These are phyloP conservation scores for Eucalyptus paniculata DNA, from an alignment of 345 rosid genomes.

Conservation along the genomic window DNA sequence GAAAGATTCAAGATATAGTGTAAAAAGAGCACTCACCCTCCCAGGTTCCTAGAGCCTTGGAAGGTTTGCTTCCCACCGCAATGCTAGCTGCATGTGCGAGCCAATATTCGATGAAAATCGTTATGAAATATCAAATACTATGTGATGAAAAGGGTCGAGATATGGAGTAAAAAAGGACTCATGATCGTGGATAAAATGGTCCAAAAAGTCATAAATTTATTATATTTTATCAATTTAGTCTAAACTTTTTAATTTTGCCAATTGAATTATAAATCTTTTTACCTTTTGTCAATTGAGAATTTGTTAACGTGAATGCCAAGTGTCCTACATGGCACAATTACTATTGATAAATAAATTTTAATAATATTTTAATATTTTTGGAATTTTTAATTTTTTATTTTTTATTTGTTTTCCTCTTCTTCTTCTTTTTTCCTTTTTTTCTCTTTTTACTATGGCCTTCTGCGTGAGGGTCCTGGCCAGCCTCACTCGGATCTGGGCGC, in stretches of 20 bases:
- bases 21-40: neutral
- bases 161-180: neutral
- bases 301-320: rapidly evolving
- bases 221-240: rapidly evolving
- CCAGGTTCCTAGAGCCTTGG: too few species aligned
- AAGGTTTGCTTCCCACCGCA: rapidly evolving
- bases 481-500: too few species aligned
- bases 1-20: neutral
- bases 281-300: too few species aligned
- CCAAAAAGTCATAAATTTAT: too few species aligned
- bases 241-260: rapidly evolving
- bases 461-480: too few species aligned
- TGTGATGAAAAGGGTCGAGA: neutral
- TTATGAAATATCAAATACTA: neutral
- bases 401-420: rapidly evolving
- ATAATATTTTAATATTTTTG: rapidly evolving
- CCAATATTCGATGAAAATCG: neutral
- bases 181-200: rapidly evolving
- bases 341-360: too few species aligned
- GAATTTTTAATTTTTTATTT: too few species aligned
- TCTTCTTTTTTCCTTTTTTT: rapidly evolving
- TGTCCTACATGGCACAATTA: too few species aligned
- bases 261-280: too few species aligned
- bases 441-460: too few species aligned
- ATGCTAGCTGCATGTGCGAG: rapidly evolving